Evolutionary conservation across 352 stramenopile species (phyloP), one percentile per base, ranked within the genome.

Genomic region (Globisporangium ultimum): DNA sequence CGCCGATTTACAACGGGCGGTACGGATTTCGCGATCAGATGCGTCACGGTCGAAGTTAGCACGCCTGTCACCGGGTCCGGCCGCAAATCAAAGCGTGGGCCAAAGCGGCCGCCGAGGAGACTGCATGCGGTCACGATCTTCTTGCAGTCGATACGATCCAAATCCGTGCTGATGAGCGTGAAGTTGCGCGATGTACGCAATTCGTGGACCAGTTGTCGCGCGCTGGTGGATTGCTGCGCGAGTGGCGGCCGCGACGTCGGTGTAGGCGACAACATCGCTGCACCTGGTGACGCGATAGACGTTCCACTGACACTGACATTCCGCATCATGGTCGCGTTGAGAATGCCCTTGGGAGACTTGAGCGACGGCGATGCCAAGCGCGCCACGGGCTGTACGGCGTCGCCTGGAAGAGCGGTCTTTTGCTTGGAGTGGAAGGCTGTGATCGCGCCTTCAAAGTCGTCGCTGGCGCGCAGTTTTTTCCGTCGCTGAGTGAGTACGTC

Each of bases 1-100:
- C 84, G 82, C 34, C 78, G 53, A 2, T 57, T 53, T 8, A 48
- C 45, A 3, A 61, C 48, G 11, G 49, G 22, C n/a, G 12, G 65
- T 3, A 84, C 73, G 12, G 78, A 64, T 55, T 88, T 90, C 10
- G 84, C 89, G 64, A 95, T 81, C 36, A 91, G 53, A 65, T 91
- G 81, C 24, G 84, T 94, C 38, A 91, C 80, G 1, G 78, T 88
- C 1, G 81, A 85, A 32, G 59, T 73, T 41, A 81, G 65, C 8
- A 58, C 61, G 0, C 76, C 71, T 0, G 74, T 76, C 13, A 47
- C 41, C 11, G 66, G 62, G 49, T 92, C 80, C 18, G 67, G 71
- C 47, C 83, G 74, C n/a, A 82, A 40, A 47, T 91, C 77, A 40
- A 95, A 94, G 21, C 87, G 69, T 1, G 77, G 73, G 0, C 85